These are phyloP conservation scores for Malus sylvestris DNA, from an alignment of 306 rosid species.

Conservation along the genomic window DNA sequence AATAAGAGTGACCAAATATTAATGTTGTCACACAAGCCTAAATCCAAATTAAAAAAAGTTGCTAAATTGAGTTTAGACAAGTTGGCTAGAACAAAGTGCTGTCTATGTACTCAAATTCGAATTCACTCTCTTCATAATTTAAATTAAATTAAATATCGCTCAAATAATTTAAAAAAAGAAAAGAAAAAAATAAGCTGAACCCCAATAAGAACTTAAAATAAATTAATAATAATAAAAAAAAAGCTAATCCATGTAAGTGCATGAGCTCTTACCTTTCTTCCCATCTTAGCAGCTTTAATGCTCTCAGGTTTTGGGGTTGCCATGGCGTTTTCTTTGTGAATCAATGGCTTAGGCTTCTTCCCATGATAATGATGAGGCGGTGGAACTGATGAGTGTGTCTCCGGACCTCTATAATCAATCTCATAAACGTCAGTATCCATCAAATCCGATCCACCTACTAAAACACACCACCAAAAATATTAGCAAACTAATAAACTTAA, in stretches of 20 bases:
- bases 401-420: slow-evolving; percentile 95
- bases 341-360: slow-evolving; percentile 4
- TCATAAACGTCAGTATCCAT: slow-evolving; percentile 52
- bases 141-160: not conserved
- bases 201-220: not conserved
- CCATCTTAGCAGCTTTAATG: not conserved
- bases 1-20: not conserved
- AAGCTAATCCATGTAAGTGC: not conserved
- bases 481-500: not conserved
- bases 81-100: not conserved
- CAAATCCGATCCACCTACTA: slow-evolving; percentile 17
- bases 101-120: too few species aligned
- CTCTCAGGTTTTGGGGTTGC: slow-evolving; percentile 23
- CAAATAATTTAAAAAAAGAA: too few species aligned
- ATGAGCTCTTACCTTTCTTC: slow-evolving; percentile 36
- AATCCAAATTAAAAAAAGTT: too few species aligned
- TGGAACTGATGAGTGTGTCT: slow-evolving; percentile 72
- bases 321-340: slow-evolving; percentile 20
- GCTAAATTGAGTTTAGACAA: too few species aligned
- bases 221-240: not conserved
- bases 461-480: not conserved
- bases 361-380: slow-evolving; percentile 55
- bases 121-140: too few species aligned
- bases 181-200: not conserved
- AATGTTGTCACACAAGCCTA: not conserved